Percentiles rank a stretch among this genome's conserved stretches.
phyloP scores from a whole-genome alignment of 2,329 filamentous ascomycete species.

The Aspergillus sergii region DNA sequence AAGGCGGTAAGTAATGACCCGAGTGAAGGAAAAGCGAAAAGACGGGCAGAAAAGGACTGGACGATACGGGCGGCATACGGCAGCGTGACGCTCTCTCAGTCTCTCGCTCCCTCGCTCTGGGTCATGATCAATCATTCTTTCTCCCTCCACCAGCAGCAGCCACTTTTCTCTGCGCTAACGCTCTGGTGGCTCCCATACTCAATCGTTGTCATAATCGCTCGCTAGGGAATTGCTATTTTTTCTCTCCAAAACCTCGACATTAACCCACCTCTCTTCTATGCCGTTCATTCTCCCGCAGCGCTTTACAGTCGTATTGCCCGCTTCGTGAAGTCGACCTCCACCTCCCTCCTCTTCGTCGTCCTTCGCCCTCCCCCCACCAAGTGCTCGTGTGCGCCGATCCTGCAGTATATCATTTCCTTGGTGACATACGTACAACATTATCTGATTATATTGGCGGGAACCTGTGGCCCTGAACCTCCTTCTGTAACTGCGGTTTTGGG shows the following conservation, averaged over 20 bases:
- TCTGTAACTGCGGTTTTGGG: constrained; percentile 28
- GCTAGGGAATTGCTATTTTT: constrained; percentile 13
- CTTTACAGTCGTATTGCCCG: constrained; percentile 36
- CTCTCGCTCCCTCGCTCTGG: constrained; percentile 8
- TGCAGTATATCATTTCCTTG: neutral
- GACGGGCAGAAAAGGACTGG: constrained; percentile 18
- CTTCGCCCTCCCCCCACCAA: constrained; percentile 13
- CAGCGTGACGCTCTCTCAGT: constrained; percentile 13
- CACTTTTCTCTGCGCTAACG: constrained; percentile 14
- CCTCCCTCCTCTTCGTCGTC: constrained; percentile 16
- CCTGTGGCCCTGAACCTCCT: constrained; percentile 7
- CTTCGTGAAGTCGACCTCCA: constrained; percentile 35
- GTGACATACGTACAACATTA: neutral
- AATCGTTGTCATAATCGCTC: constrained; percentile 9
- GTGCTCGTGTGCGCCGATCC: constrained; percentile 21
- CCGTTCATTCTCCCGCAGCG: constrained; percentile 33
- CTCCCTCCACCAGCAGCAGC: constrained; percentile 19
- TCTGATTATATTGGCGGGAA: constrained; percentile 4
- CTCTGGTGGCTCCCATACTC: constrained; percentile 5
- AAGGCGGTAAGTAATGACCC: constrained; percentile 5
- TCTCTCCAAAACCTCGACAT: constrained; percentile 11
- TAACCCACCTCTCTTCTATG: constrained; percentile 33
- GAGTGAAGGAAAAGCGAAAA: constrained; percentile 8
- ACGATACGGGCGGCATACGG: constrained; percentile 14
- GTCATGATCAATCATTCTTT: constrained; percentile 12